Percentiles rank a stretch among this genome's conserved stretches.
Conservation (phyloP, 129 eudicot genomes). For the Flaveria sonorensis region DNA sequence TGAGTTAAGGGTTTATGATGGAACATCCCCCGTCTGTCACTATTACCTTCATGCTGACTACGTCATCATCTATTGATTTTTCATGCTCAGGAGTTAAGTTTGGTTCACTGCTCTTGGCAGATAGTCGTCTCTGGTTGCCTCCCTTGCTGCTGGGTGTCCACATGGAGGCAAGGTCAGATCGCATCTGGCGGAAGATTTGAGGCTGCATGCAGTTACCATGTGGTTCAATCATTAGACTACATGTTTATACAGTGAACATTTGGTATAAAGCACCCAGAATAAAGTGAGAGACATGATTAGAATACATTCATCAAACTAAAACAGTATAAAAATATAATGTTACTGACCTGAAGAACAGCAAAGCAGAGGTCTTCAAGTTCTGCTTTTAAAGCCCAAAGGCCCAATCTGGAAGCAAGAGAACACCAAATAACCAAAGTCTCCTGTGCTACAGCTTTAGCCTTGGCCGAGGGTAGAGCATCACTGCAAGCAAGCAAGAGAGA, state of each 20-base stretch:
- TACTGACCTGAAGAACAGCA: constrained; percentile 85
- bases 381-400: constrained; percentile 96
- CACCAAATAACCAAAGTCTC: constrained; percentile 97
- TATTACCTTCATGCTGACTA: constrained; percentile 68
- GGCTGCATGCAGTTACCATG: constrained; percentile 62
- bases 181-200: constrained; percentile 72
- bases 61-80: constrained; percentile 43
- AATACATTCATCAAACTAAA: not conserved
- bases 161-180: constrained; percentile 91
- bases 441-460: constrained; percentile 96
- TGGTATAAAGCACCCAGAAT: not conserved
- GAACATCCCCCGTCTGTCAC: constrained; percentile 2
- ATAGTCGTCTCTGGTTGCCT: constrained; percentile 58
- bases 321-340: constrained; percentile 9
- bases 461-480: constrained; percentile 76
- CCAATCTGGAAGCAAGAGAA: constrained; percentile 95
- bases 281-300: not conserved
- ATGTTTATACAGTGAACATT: constrained; percentile 1
- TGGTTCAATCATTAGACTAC: constrained; percentile 15
- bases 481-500: constrained; percentile 43
- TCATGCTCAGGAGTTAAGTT: constrained; percentile 39
- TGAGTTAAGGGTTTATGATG: constrained; percentile 16
- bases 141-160: constrained; percentile 65
- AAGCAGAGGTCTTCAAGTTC: constrained; percentile 97
- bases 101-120: constrained; percentile 43